Conservation (phyloP, 139 green algal genomes). For the Mesotaenium endlicherianum region DNA sequence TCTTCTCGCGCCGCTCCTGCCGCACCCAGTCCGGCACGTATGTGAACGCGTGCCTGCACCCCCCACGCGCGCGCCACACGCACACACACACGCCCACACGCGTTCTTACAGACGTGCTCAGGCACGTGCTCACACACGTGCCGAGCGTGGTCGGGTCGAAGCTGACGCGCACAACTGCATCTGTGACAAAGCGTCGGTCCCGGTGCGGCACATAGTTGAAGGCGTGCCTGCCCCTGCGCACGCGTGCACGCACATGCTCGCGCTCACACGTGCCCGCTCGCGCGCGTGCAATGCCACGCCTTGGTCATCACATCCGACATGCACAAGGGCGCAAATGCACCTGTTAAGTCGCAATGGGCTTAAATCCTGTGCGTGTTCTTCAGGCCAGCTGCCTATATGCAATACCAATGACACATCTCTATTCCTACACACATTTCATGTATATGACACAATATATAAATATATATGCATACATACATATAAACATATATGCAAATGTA, state of each 20-base stretch:
- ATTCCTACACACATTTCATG: neutral
- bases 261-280: neutral
- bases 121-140: neutral
- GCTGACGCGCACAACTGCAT: no score
- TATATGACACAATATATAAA: neutral
- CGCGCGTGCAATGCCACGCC: neutral
- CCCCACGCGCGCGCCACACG: neutral
- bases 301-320: neutral
- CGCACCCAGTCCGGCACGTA: slow-evolving; percentile 28
- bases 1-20: neutral
- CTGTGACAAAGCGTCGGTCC: no score
- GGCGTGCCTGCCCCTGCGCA: neutral
- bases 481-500: neutral
- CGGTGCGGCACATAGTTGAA: no score
- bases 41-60: slow-evolving; percentile 24
- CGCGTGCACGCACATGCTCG: neutral
- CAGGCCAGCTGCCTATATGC: neutral
- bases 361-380: neutral
- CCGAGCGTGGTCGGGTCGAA: neutral
- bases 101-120: neutral
- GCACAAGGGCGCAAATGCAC: neutral
- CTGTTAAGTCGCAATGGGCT: neutral
- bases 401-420: neutral
- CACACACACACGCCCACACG: neutral
- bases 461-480: neutral